Base-by-base conservation (phyloP, 805 yeast genomes). In the Saccharomycopsis lassenensis region DNA sequence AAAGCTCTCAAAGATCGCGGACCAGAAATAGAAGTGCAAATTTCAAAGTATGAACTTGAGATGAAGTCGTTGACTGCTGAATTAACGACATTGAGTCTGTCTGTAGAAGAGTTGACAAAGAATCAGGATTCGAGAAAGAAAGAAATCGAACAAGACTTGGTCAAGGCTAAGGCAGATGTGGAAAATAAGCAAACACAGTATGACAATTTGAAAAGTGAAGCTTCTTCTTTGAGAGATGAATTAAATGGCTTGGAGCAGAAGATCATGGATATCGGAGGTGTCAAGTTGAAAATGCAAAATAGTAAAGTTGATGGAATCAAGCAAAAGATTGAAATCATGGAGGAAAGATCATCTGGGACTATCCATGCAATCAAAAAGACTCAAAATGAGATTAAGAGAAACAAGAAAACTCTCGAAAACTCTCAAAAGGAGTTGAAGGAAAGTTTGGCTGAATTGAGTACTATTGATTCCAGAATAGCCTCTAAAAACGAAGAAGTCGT, bases 231-330 rank as follows among this genome's bases (percentile, higher is more conserved):
- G 28, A 83, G 74, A 51, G 50, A 55, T 5, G 63, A 69, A 39
- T 80, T 91, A 27, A 63, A 65, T 8, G 63, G 48, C 0, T 58
- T 87, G 3, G 87, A 85, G 46, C 82, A 77, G 39, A 69, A 76
- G 50, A 84, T 91, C 26, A 74, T 87, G 82, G 77, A 81, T 33
- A 78, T 84, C 36, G 99, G 99, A 36, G 99, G 99, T 42, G 77
- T 82, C 6, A 75, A 75, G 43, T 63, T 91, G 45, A 74, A 83
- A 39, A 55, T 81, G 42, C 95, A 86, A 49, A 79, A 74, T 43
- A 71, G 93, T 1, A 80, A 75, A 50, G 95, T 91, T 6, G 86
- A 76, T 48, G 79, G 93, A 1, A 62, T 80, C 23, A 62, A 64
- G 29, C 82, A 80, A 47, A 70, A 73, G 48, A 68, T 81, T 20